Evolutionary conservation across 257 asterid genomes (phyloP), one percentile per base, ranked within the genome.

Genomic region (Mitragyna speciosa): DNA sequence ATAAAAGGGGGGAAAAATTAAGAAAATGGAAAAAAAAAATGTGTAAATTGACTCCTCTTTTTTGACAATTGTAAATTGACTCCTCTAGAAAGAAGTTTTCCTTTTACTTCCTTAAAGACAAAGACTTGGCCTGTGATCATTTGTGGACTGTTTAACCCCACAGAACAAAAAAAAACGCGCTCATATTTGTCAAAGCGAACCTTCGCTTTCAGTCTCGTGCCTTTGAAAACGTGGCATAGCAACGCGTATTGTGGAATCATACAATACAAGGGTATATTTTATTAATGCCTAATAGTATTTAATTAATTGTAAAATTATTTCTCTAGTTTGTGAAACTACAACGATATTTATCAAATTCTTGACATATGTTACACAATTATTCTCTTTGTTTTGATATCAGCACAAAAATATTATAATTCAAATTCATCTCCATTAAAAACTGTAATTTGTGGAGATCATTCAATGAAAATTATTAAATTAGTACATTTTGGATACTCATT

Each of bases 191-290:
- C 76, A 72, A 72, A 49, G 22, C 1, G 41, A 26, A 30, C 47
- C 47, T 49, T 72, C 59, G 65, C 64, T 72, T 72, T 72, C 61
- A 0, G 20, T 47, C 45, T 72, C 47, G 76, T 49, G 28, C 64
- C 26, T 49, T 16, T 30, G 63, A 72, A 72, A 48, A 22, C 26
- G 16, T 47, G 10, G 63, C 43, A n/a, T 9, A 1, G 76, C 76
- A n/a, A 63, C 36, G 36, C 28, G 36, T 63, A 63, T 6, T n/a
- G 28, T 26, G 36, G 12, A 58, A n/a, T n/a, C n/a, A n/a, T n/a
- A n/a, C n/a, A n/a, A 58, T 58, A 36, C 41, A 36, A 36, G 41
- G 41, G 41, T 36, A 36, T 36, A 36, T 36, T 36, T 36, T 26
- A 58, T 58, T 6, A 5, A 22, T 5, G 19, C 6, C 28, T 58